A percentile compares a stretch with the other conserved stretches of the same genome.
These are phyloP conservation scores for Hyphopichia wangnamkhiaoensis DNA, from an alignment of 1,139 yeast species.

Conservation along the genomic window DNA sequence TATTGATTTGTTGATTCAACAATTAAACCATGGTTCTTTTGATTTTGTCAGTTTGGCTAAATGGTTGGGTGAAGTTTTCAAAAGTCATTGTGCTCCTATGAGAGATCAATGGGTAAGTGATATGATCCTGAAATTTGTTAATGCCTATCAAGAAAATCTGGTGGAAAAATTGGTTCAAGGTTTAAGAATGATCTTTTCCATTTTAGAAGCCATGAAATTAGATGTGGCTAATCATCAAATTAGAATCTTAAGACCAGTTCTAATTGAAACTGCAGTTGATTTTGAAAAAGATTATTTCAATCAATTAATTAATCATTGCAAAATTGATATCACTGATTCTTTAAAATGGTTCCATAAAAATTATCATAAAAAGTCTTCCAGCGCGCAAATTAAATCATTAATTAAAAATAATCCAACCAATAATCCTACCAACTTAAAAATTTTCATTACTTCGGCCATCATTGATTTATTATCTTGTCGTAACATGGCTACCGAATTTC, in stretches of 20 bases:
- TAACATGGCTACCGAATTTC: slow-evolving; percentile 80
- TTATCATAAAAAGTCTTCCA: slow-evolving; percentile 18
- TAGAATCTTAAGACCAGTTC: slow-evolving; percentile 77
- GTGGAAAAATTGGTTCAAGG: slow-evolving; percentile 71
- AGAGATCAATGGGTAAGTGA: slow-evolving; percentile 88
- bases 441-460: slow-evolving; percentile 48
- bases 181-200: slow-evolving; percentile 74
- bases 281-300: slow-evolving; percentile 87
- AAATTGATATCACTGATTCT: slow-evolving; percentile 66
- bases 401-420: not conserved
- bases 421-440: slow-evolving; percentile 24
- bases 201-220: slow-evolving; percentile 92
- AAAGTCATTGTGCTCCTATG: slow-evolving; percentile 93
- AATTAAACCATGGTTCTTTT: slow-evolving; percentile 64
- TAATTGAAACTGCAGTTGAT: slow-evolving; percentile 87
- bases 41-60: slow-evolving; percentile 69
- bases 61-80: slow-evolving; percentile 72
- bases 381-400: slow-evolving; percentile 2
- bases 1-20: slow-evolving; percentile 75
- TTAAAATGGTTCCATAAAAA: slow-evolving; percentile 68
- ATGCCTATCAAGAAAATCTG: slow-evolving; percentile 57
- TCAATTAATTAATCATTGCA: slow-evolving; percentile 66
- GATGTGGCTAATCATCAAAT: slow-evolving; percentile 96
- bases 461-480: slow-evolving; percentile 72
- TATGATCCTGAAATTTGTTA: slow-evolving; percentile 69